Base-by-base conservation (phyloP, 345 rosid species). In the Raphanus raphanistrum region DNA sequence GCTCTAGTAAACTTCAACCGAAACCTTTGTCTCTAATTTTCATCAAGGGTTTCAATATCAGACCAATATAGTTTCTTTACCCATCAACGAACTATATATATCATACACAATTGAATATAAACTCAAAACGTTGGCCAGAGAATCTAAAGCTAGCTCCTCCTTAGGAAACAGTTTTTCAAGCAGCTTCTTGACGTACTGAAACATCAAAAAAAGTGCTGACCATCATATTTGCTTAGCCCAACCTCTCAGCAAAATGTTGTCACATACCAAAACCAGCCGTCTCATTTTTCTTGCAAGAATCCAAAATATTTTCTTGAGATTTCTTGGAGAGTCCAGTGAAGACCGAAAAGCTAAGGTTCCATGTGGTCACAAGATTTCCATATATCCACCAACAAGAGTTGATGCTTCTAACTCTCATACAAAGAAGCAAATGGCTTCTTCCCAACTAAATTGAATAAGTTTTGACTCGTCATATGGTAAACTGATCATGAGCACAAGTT, bases 401-500 rank as follows among this genome's bases (percentile, higher is more conserved):
- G 7, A 50, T n/a, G 55, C 55, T 50, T 50, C 55, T 50, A 50
- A 50, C 8, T 50, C 55, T 50, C 55, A 50, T 3, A n/a, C 15
- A 66, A 13, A 43, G 36, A 71, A 28, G 60, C 6, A 54, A 11
- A 50, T 70, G 65, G 45, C 48, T 52, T 76, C 48, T 52, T 76
- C 59, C 33, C 59, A 36, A 75, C 48, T n/a, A 15, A n/a, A n/a
- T n/a, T n/a, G n/a, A n/a, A n/a, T n/a, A n/a, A n/a, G n/a, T n/a
- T n/a, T n/a, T n/a, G n/a, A n/a, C n/a, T n/a, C n/a, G n/a, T n/a
- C n/a, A n/a, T n/a, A n/a, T n/a, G n/a, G n/a, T n/a, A n/a, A 26
- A 75, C 73, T 84, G 72, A 84, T 48, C 82, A 78, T 69, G 72
- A 31, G 58, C 79, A 71, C 71, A 84, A 36, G 58, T 84, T 85